Evolutionary conservation across 495 filamentous ascomycete species (phyloP), one percentile per base, ranked within the genome.

Genomic region (Clavariopsis aquatica): DNA sequence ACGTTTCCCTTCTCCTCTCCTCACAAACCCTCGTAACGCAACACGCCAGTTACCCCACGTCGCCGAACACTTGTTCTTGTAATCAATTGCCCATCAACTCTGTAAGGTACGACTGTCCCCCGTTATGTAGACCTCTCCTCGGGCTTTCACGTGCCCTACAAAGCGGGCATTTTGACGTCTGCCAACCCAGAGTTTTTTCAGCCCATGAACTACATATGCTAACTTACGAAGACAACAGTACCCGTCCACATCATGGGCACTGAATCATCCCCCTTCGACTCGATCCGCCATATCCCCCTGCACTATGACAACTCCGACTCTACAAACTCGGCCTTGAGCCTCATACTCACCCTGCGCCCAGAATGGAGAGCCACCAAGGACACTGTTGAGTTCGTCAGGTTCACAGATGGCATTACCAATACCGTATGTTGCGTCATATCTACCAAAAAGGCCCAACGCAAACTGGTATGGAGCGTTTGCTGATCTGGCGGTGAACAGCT

Each of bases 361-460:
- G 84, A 93, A 69, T 98, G 94, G 94, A 83, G 87, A 62, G 80
- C 83, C 19, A 77, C 82, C 0, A 84, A 82, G 53, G 91, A 90
- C 57, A 85, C 86, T n/a, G 83, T 98, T 64, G 89, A 93, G 73
- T 91, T 98, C 69, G 82, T 91, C 52, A 85, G 87, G 49, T 98
- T 98, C 79, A 98, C 90, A 27, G 94, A 98, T 73, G 94, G 94
- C 68, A 98, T 98, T 75, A 98, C 94, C 49, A 98, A 98, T 76
- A 97, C 93, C 63, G 87, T 89, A 77, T 64, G 85, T 85, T 69
- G 51, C 49, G 41, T 27, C 27, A 60, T 46, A 13, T 19, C 62
- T 24, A 12, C 46, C 23, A 22, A 47, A 52, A 8, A 15, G 8
- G 31, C 49, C 19, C 31, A 46, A 22, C 10, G 2, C 31, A 19